These are phyloP conservation scores for Ceratobasidium sp. DNA, from an alignment of 1,284 basidiomycete genomes.

Conservation along the genomic window DNA sequence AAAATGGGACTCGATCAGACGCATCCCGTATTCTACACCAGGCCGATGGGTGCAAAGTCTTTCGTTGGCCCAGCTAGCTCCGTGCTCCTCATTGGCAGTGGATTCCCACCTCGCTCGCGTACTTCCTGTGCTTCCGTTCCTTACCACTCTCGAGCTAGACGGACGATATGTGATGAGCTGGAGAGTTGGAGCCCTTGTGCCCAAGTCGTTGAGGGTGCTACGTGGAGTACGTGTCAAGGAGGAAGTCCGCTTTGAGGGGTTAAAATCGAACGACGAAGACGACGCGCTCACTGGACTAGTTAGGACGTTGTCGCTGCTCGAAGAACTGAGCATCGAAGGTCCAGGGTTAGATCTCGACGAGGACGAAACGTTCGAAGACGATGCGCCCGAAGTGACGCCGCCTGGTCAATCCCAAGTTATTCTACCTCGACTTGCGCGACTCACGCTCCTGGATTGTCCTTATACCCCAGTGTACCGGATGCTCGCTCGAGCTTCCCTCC, in stretches of 20 bases:
- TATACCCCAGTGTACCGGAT: constrained; percentile 67
- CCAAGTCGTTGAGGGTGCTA: constrained; percentile 60
- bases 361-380: constrained; percentile 50
- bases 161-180: constrained; percentile 67
- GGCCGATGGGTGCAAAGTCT: constrained; percentile 81
- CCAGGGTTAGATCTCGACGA: constrained; percentile 60
- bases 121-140: constrained; percentile 73
- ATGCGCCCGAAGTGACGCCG: constrained; percentile 41
- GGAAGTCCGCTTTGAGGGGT: constrained; percentile 47
- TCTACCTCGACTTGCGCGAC: constrained; percentile 65
- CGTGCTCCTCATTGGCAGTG: constrained; percentile 55
- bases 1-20: constrained; percentile 82
- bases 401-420: constrained; percentile 43
- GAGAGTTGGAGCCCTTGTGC: constrained; percentile 62
- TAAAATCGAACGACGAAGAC: constrained; percentile 46
- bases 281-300: constrained; percentile 58
- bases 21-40: constrained; percentile 81
- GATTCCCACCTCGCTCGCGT: constrained; percentile 67
- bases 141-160: constrained; percentile 65
- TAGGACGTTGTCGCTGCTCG: constrained; percentile 62
- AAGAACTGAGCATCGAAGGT: constrained; percentile 70
- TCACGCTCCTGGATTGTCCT: constrained; percentile 71
- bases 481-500: constrained; percentile 67
- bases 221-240: constrained; percentile 53
- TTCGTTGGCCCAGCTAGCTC: constrained; percentile 65